phyloP scores from a whole-genome alignment of 2,329 filamentous ascomycete species.

The Xylaria sp. region DNA sequence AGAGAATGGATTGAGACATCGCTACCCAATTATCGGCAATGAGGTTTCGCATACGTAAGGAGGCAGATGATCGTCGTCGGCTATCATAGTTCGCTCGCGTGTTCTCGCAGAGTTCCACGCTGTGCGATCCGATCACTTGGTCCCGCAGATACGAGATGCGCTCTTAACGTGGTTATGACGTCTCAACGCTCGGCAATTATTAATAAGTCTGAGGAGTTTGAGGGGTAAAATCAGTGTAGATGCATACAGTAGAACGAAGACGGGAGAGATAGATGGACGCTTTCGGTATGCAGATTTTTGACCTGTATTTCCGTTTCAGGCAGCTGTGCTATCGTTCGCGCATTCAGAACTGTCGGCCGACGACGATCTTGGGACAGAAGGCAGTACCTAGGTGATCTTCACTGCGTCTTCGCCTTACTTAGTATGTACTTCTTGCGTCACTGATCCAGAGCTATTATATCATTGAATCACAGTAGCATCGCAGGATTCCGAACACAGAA shows the following conservation, averaged over 20 bases:
- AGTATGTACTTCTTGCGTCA: constrained; percentile 7
- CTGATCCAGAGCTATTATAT: neutral
- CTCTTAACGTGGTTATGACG: constrained; percentile 22
- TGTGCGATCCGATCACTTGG: constrained; percentile 6
- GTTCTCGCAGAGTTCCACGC: neutral
- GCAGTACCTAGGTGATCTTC: constrained; percentile 22
- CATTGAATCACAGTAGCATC: neutral
- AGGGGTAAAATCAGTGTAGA: too few relatives aligned
- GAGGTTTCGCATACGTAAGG: neutral
- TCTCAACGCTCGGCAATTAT: neutral
- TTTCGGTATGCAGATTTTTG: neutral
- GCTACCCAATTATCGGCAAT: neutral
- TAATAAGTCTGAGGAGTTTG: too few relatives aligned
- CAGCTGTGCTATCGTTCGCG: neutral
- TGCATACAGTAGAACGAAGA: neutral
- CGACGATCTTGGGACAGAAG: constrained; percentile 1
- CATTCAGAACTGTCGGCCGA: neutral
- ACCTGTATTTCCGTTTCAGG: neutral
- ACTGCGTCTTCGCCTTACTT: constrained; percentile 2
- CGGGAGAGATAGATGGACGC: neutral
- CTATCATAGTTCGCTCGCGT: neutral
- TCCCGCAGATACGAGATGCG: constrained; percentile 21
- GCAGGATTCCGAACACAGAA: neutral
- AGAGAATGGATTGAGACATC: neutral
- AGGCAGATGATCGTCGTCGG: neutral